phyloP scores from a whole-genome alignment of 306 rosid genomes.

The Quercus variabilis region DNA sequence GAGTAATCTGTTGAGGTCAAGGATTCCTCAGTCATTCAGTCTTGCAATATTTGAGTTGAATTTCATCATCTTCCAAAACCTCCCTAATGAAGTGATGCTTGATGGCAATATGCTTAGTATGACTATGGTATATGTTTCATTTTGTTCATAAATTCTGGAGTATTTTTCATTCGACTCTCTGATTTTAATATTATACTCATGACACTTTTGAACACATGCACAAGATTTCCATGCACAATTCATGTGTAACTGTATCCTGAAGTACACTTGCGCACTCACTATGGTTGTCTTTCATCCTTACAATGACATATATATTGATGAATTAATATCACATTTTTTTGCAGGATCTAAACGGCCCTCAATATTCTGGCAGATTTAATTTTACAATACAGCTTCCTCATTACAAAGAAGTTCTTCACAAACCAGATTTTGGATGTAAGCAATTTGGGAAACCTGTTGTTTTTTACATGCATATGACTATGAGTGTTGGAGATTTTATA shows the following conservation, averaged over 20 bases:
- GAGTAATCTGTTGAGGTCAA: too few species aligned
- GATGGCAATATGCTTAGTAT: too few species aligned
- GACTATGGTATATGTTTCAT: background rate
- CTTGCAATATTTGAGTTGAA: too few species aligned
- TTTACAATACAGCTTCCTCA: slow-evolving; percentile 72
- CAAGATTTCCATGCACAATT: too few species aligned
- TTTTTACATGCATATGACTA: slow-evolving; percentile 71
- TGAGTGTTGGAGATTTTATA: slow-evolving; percentile 92
- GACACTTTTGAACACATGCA: too few species aligned
- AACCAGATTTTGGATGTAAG: slow-evolving; percentile 47
- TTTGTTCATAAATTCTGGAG: background rate
- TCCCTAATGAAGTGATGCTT: too few species aligned
- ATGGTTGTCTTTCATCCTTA: background rate
- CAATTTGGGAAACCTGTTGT: slow-evolving; percentile 70
- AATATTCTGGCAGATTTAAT: slow-evolving; percentile 63
- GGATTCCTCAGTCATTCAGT: too few species aligned
- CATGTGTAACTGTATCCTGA: too few species aligned
- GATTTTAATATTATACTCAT: too few species aligned
- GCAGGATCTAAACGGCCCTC: slow-evolving; percentile 43
- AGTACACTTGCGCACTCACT: too few species aligned
- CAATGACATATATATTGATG: slow-evolving; percentile 5
- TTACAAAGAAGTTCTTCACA: slow-evolving; percentile 58
- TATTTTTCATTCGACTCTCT: background rate
- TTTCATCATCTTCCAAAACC: too few species aligned
- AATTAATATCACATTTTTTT: background rate